Evolutionary conservation across 208 protist genomes (phyloP).

Genomic region (Leishmania braziliensis): DNA sequence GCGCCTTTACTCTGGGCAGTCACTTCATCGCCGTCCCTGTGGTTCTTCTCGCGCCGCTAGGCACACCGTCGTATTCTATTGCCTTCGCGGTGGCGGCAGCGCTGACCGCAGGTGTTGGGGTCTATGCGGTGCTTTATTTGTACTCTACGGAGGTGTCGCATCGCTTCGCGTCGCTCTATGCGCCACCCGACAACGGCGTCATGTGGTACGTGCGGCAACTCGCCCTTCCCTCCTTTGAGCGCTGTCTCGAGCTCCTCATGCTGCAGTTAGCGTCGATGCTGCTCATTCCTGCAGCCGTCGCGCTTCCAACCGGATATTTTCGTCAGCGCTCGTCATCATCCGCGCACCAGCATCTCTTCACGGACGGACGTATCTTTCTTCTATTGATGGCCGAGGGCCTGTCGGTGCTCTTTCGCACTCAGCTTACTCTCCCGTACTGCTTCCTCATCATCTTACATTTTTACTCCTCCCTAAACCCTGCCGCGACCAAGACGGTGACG

Average conservation of each 20-base stretch:
- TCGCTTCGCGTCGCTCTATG: constrained; percentile 51
- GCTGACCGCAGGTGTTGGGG: constrained; percentile 17
- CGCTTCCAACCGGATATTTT: constrained; percentile 26
- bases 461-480: constrained; percentile 56
- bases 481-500: constrained; percentile 29
- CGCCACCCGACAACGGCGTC: constrained; percentile 67
- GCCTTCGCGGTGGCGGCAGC: constrained; percentile 19
- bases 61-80: constrained; percentile 15
- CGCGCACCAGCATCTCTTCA: constrained; percentile 36
- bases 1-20: constrained; percentile 40
- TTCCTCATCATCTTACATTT: constrained; percentile 53
- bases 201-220: constrained; percentile 85
- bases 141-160: constrained; percentile 21
- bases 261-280: constrained; percentile 63
- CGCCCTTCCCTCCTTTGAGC: constrained; percentile 53
- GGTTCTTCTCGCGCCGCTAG: constrained; percentile 61
- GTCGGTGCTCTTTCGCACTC: constrained; percentile 44
- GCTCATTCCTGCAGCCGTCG: constrained; percentile 32
- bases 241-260: constrained; percentile 53
- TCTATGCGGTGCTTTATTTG: constrained; percentile 36
- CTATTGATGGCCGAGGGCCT: constrained; percentile 53
- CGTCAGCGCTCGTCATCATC: constrained; percentile 12
- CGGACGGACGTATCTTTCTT: constrained; percentile 40
- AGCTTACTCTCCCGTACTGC: constrained; percentile 59
- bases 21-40: constrained; percentile 60